A percentile compares a stretch with the other conserved stretches of the same genome.
phyloP scores from a whole-genome alignment of 371 early-diverging fungal species.

The Mucor lusitanicus region DNA sequence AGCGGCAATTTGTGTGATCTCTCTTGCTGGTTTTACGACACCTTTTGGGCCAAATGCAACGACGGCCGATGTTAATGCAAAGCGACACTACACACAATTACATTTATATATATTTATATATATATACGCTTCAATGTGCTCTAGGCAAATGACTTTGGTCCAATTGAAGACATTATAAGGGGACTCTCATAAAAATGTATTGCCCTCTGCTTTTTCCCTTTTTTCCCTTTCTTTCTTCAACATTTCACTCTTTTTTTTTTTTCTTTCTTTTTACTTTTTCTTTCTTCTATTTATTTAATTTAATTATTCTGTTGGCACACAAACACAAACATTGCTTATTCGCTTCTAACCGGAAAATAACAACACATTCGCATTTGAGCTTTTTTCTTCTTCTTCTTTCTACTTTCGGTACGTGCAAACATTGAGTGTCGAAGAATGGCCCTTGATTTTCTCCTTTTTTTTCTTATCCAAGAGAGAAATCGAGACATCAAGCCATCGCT shows the following conservation, averaged over 20 bases:
- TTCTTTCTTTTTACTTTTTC: slow-evolving; percentile 6
- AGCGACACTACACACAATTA: neutral
- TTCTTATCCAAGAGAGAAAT: neutral
- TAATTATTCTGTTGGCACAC: slow-evolving; percentile 5
- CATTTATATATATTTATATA: slow-evolving; percentile 1
- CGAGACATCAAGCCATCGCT: neutral
- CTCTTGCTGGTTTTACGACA: neutral
- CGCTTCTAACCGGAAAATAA: neutral
- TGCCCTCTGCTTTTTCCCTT: neutral
- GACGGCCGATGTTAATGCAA: neutral
- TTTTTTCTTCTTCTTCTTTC: slow-evolving; percentile 2
- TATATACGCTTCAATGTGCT: neutral
- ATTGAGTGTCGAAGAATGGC: neutral
- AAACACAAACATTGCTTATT: neutral
- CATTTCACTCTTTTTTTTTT: neutral
- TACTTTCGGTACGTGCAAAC: slow-evolving; percentile 2
- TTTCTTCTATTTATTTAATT: slow-evolving; percentile 11
- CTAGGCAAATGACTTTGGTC: slow-evolving; percentile 18
- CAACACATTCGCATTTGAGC: neutral
- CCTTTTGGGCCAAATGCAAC: neutral
- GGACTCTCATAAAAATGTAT: neutral
- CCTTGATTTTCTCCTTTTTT: neutral
- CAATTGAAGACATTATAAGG: slow-evolving; percentile 19
- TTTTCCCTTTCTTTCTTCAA: slow-evolving; percentile 7
- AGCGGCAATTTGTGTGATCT: neutral